Percentiles rank a stretch among this genome's conserved stretches.
Evolutionary conservation across 2,329 filamentous ascomycete species (phyloP).

Genomic region (Colletotrichum neosansevieriae): DNA sequence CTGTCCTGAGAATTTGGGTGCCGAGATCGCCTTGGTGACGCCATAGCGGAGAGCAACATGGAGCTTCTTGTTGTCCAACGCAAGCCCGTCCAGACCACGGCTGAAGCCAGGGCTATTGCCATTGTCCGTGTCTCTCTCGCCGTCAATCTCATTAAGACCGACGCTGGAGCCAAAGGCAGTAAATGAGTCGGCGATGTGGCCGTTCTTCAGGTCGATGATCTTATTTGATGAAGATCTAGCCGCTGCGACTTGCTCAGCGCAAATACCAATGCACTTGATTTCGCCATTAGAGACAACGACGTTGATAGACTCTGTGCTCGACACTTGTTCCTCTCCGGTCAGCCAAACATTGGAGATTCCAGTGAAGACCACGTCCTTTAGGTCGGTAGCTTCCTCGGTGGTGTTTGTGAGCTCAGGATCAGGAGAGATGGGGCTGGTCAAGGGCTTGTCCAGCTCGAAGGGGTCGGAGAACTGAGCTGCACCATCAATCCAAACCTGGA

Average conservation of each 20-base stretch:
- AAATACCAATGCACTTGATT: conserved; percentile 68
- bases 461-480: conserved; percentile 67
- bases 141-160: conserved; percentile 73
- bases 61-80: conserved; percentile 68
- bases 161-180: conserved; percentile 71
- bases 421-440: conserved; percentile 52
- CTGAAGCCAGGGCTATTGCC: conserved; percentile 64
- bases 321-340: conserved; percentile 50
- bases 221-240: conserved; percentile 50
- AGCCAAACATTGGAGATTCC: conserved; percentile 67
- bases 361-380: conserved; percentile 63
- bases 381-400: conserved; percentile 54
- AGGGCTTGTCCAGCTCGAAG: conserved; percentile 65
- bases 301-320: conserved; percentile 51
- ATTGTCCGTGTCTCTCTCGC: conserved; percentile 67
- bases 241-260: conserved; percentile 56
- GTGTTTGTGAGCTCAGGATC: conserved; percentile 56
- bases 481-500: conserved; percentile 75
- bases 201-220: conserved; percentile 65
- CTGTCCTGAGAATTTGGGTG: conserved; percentile 59
- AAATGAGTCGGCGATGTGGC: conserved; percentile 70
- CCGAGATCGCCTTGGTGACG: conserved; percentile 69
- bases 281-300: conserved; percentile 65
- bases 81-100: conserved; percentile 68
- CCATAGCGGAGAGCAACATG: conserved; percentile 65